A percentile compares a stretch with the other conserved stretches of the same genome.
Evolutionary conservation across 306 rosid genomes (phyloP).

Genomic region (Pyrus bretschneideri): DNA sequence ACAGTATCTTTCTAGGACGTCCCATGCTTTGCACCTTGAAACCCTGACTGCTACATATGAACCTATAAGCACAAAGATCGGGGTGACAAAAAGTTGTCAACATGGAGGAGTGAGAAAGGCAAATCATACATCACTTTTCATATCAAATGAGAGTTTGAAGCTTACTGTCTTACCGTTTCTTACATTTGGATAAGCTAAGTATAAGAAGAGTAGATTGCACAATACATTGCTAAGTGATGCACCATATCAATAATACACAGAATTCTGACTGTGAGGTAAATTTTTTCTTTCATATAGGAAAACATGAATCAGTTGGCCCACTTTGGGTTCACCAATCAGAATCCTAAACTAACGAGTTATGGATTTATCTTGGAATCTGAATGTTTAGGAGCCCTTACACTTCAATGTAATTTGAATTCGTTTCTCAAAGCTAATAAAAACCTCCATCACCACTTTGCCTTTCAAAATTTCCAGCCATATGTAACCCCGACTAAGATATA

Average conservation of each 20-base stretch:
- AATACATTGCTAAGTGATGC: not conserved
- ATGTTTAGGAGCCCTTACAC: not conserved
- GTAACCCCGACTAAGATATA: not conserved
- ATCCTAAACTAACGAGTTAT: not conserved
- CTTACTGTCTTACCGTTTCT: not conserved
- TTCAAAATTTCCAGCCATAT: not conserved
- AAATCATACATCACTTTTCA: not conserved
- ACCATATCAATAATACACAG: not conserved
- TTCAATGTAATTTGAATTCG: not conserved
- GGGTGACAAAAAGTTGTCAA: not conserved
- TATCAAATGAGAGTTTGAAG: not conserved
- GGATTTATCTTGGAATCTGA: not conserved
- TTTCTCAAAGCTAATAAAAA: not conserved
- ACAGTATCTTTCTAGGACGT: slow-evolving; percentile 21
- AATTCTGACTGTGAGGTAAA: not conserved
- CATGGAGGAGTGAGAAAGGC: not conserved
- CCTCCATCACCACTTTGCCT: not conserved
- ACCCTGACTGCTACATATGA: slow-evolving; percentile 26
- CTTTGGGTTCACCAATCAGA: not conserved
- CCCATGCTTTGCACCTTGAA: slow-evolving; percentile 35
- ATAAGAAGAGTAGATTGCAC: not conserved
- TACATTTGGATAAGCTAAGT: not conserved
- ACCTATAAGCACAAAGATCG: slow-evolving; percentile 26
- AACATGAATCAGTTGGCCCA: not conserved
- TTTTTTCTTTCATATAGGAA: not conserved